phyloP scores from a whole-genome alignment of 2,329 filamentous ascomycete species.

The Ophioceras dolichostomum region DNA sequence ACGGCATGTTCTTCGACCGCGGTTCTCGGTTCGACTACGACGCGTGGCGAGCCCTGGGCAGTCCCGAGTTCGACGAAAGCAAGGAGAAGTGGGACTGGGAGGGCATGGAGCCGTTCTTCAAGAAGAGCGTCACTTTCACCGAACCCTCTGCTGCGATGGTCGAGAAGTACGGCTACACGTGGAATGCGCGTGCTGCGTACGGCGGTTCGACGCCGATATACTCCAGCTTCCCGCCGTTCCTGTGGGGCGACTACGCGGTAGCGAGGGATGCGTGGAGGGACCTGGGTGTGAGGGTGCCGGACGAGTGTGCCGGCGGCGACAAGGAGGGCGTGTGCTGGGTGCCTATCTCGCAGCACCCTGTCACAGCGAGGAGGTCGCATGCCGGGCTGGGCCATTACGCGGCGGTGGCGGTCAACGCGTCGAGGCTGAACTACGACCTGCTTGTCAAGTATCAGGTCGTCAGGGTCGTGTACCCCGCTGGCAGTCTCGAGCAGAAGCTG shows the following conservation, averaged over 20 bases:
- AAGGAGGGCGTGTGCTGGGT: slow-evolving; percentile 3
- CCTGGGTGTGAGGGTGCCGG: neutral
- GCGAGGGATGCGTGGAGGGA: neutral
- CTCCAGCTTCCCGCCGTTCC: slow-evolving; percentile 4
- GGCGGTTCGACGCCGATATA: slow-evolving; percentile 3
- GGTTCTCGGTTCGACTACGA: slow-evolving; percentile 1
- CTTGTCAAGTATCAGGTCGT: slow-evolving; percentile 2
- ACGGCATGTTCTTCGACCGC: slow-evolving; percentile 2
- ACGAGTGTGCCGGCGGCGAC: neutral
- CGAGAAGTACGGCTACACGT: slow-evolving; percentile 3
- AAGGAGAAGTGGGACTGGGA: slow-evolving; percentile 2
- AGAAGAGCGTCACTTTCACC: slow-evolving; percentile 4
- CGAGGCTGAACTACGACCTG: slow-evolving; percentile 2
- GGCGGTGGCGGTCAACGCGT: neutral
- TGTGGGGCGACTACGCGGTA: neutral
- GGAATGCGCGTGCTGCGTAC: slow-evolving; percentile 2
- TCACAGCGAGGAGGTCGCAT: slow-evolving; percentile 3
- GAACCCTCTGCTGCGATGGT: neutral
- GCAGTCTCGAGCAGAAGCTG: no score
- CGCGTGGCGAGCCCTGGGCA: slow-evolving; percentile 29
- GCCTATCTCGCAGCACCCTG: slow-evolving; percentile 2
- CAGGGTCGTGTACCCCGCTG: slow-evolving; percentile 1
- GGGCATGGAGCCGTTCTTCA: slow-evolving; percentile 1
- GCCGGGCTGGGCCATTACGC: slow-evolving; percentile 2
- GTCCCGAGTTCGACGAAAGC: slow-evolving; percentile 20